Evolutionary conservation across 2,329 filamentous ascomycete species (phyloP), one percentile per base, ranked within the genome.

Genomic region (Drechslera avenae): DNA sequence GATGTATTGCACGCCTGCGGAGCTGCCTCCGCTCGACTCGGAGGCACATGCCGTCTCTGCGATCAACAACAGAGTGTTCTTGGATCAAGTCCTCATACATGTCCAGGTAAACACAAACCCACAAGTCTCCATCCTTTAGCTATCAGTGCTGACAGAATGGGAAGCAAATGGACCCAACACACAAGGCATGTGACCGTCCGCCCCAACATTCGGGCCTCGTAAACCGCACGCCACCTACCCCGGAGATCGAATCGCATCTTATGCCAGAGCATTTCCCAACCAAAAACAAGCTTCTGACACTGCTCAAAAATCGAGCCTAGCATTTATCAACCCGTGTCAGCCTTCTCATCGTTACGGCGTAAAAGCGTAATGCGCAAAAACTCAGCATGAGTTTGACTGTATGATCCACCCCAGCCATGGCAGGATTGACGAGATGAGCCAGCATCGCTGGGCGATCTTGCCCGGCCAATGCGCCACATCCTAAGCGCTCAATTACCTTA

Each of bases 391-490:
- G 8, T 28, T 28, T 28, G 26, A 28, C 10, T 28, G 26, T 28
- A 28, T 28, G 26, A 10, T 28, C 26, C 26, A 28, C 26, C 26
- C 26, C 26, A 28, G 9, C 26, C 10, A 28, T 28, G 26, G 26
- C 26, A 28, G 26, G 26, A 28, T 28, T 28, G 9, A 28, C 26
- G 26, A 28, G 26, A 28, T 28, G 26, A 28, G 26, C 26, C 26
- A 28, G 42, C 28, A 21, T 16, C 35, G 28, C 37, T 39, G 39
- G 44, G 48, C 51, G 47, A 51, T n/a, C 23, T 46, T 51, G 42
- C 30, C 47, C 47, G 39, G 21, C 33, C 16, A 21, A 44, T 37
- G 41, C 47, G 52, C 43, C 28, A 43, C 18, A 39, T 40, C 37
- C 9, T 39, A 52, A 43, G 44, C 40, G 32, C 52, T 43, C 32